Conservation (phyloP, 1,284 basidiomycete genomes). For the Cerioporus squamosus region DNA sequence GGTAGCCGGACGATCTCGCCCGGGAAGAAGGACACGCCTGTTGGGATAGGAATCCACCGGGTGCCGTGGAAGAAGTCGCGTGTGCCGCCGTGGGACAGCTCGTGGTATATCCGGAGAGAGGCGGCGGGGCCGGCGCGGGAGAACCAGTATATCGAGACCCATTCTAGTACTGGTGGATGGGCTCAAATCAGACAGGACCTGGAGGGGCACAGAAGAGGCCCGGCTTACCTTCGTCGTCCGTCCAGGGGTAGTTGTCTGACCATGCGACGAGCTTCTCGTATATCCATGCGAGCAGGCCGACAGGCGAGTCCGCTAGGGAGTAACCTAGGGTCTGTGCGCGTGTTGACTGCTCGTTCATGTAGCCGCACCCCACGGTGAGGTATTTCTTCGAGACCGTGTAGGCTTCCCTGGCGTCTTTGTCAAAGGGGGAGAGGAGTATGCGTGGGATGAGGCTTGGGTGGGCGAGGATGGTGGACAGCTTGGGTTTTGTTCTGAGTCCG, state of each 20-base stretch:
- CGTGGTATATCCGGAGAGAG: constrained; percentile 57
- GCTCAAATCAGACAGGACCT: neutral
- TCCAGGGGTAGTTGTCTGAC: constrained; percentile 54
- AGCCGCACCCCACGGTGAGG: constrained; percentile 41
- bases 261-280: constrained; percentile 59
- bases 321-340: constrained; percentile 64
- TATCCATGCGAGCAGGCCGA: constrained; percentile 62
- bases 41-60: constrained; percentile 40
- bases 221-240: constrained; percentile 50
- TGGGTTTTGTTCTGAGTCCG: too few species aligned
- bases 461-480: too few species aligned
- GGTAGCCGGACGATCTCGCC: constrained; percentile 44
- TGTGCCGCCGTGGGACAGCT: constrained; percentile 23
- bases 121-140: constrained; percentile 58
- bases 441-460: neutral
- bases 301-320: constrained; percentile 56
- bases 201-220: neutral
- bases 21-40: constrained; percentile 54
- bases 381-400: constrained; percentile 25
- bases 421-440: constrained; percentile 7
- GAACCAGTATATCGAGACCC: constrained; percentile 64
- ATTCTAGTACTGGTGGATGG: constrained; percentile 49
- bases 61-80: neutral
- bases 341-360: constrained; percentile 46
- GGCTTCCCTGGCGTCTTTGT: constrained; percentile 4